Conservation (phyloP, 2,329 filamentous ascomycete species). For the Paraphoma sp. region DNA sequence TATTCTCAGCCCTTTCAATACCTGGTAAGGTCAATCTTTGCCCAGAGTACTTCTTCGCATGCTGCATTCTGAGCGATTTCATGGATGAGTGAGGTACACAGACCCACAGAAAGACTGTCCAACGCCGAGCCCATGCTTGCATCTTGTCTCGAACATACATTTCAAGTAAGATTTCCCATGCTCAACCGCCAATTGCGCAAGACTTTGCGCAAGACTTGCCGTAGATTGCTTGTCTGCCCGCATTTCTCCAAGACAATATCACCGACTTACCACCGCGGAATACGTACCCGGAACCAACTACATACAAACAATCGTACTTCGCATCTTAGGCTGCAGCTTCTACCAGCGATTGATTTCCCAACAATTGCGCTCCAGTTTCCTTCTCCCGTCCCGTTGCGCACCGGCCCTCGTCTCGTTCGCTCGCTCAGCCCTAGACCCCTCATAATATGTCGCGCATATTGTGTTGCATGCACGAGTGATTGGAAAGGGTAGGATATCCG, state of each 20-base stretch:
- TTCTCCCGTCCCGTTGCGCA: neutral
- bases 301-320: neutral
- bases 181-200: too few relatives aligned
- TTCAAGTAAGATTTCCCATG: too few relatives aligned
- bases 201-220: neutral
- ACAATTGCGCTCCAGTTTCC: neutral
- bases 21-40: too few relatives aligned
- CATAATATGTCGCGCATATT: neutral
- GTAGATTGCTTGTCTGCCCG: neutral
- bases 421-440: neutral
- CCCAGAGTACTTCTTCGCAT: too few relatives aligned
- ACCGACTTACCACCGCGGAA: neutral
- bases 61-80: too few relatives aligned
- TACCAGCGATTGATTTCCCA: too few relatives aligned
- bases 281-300: neutral
- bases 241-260: neutral
- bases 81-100: too few relatives aligned
- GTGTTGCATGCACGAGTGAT: neutral
- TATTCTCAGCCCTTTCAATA: neutral
- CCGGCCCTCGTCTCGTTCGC: too few relatives aligned
- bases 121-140: too few relatives aligned
- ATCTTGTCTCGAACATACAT: too few relatives aligned
- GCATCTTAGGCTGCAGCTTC: too few relatives aligned
- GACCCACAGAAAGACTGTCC: too few relatives aligned
- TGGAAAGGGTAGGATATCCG: neutral